Percentiles rank a stretch among this genome's conserved stretches.
Conservation (phyloP, 2,329 filamentous ascomycete species). For the Fusarium brachygibbosum region DNA sequence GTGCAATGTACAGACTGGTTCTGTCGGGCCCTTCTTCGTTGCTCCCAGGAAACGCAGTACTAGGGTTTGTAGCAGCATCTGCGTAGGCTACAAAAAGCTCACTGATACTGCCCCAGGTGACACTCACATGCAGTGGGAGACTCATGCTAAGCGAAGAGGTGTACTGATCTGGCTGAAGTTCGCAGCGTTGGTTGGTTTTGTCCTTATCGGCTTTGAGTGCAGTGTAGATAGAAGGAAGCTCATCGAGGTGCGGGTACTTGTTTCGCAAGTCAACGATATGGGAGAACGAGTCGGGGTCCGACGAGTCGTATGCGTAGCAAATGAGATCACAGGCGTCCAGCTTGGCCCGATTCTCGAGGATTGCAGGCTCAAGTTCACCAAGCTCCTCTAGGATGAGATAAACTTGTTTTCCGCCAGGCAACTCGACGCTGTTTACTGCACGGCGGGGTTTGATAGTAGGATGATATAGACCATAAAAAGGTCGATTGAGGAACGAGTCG, state of each 20-base stretch:
- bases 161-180: slow-evolving; percentile 92
- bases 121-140: slow-evolving; percentile 92
- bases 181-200: slow-evolving; percentile 94
- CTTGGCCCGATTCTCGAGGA: slow-evolving; percentile 91
- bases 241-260: slow-evolving; percentile 85
- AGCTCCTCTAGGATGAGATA: slow-evolving; percentile 97
- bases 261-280: slow-evolving; percentile 87
- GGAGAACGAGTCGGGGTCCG: slow-evolving; percentile 93
- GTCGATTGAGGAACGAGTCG: slow-evolving; percentile 90
- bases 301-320: slow-evolving; percentile 97
- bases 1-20: slow-evolving; percentile 86
- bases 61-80: slow-evolving; percentile 91
- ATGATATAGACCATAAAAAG: slow-evolving; percentile 85
- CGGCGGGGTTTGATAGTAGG: slow-evolving; percentile 95
- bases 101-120: slow-evolving; percentile 92
- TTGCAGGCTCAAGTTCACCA: slow-evolving; percentile 93
- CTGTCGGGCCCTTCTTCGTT: slow-evolving; percentile 89
- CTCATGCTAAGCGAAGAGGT: slow-evolving; percentile 88
- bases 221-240: slow-evolving; percentile 91
- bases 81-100: slow-evolving; percentile 94
- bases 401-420: slow-evolving; percentile 95
- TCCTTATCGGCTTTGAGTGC: slow-evolving; percentile 96
- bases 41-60: slow-evolving; percentile 87
- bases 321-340: slow-evolving; percentile 93
- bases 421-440: slow-evolving; percentile 95